Percentiles rank a stretch among this genome's conserved stretches.
Evolutionary conservation across 768 basidiomycete genomes (phyloP).

Genomic region (Phanerochaete carnosa): DNA sequence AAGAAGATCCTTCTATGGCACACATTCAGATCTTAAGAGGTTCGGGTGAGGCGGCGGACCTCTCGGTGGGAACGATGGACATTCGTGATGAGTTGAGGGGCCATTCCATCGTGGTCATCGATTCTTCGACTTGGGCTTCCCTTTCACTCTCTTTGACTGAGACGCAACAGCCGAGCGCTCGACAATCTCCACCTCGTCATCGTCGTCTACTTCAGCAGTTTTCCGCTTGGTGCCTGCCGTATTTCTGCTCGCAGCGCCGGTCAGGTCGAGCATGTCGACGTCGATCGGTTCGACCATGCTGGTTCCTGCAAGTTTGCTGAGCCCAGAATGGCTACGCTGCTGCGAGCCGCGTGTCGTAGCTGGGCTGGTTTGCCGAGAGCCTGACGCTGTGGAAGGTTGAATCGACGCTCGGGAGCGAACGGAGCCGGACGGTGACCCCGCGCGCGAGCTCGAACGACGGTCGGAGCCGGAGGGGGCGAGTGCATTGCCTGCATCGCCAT

Average conservation of each 20-base stretch:
- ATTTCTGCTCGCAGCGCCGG: background rate
- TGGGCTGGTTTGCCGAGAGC: slow-evolving; percentile 17
- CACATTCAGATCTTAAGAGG: too few species aligned
- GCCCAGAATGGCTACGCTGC: slow-evolving; percentile 46
- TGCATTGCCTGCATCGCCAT: slow-evolving; percentile 15
- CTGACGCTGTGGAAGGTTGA: slow-evolving; percentile 8
- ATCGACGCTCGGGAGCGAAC: slow-evolving; percentile 36
- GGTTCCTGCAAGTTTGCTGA: slow-evolving; percentile 30
- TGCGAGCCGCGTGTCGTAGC: slow-evolving; percentile 26
- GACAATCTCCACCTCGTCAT: slow-evolving; percentile 28
- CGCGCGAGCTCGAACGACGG: slow-evolving; percentile 34
- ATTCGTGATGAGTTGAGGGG: too few species aligned
- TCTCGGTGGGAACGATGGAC: too few species aligned
- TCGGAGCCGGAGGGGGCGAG: slow-evolving; percentile 6
- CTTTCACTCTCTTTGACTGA: slow-evolving; percentile 23
- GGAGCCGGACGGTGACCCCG: slow-evolving; percentile 48
- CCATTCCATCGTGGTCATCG: too few species aligned
- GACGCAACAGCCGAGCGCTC: slow-evolving; percentile 19
- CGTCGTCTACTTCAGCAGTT: slow-evolving; percentile 24
- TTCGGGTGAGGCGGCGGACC: too few species aligned
- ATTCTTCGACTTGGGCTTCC: slow-evolving; percentile 14
- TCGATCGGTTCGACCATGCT: slow-evolving; percentile 34
- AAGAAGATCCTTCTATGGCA: too few species aligned
- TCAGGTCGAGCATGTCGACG: slow-evolving; percentile 41
- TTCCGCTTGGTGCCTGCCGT: slow-evolving; percentile 45